Evolutionary conservation across 1,284 basidiomycete species (phyloP), one percentile per base, ranked within the genome.

Genomic region (Malassezia japonica): DNA sequence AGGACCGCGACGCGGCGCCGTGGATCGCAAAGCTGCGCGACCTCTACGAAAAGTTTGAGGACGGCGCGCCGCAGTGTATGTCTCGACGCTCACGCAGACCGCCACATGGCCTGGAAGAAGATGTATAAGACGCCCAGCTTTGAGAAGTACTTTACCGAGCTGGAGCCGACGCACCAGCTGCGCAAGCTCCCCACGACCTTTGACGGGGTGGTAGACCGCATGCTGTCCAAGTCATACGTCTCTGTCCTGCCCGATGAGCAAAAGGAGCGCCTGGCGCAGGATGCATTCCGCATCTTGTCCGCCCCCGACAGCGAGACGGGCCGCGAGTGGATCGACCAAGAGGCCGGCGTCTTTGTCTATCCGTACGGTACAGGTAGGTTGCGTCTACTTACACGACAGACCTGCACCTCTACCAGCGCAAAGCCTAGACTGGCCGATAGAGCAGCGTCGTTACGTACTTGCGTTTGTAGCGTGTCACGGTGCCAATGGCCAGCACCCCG

Each of bases 401-500:
- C 35, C 27, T 49, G 18, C 16, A 36, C 29, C 15, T 49, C 21
- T 43, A 41, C 16, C 48, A 40, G 16, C 48, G 48, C 18, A 41
- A 21, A 32, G 45, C 46, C 32, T 50, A 46, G 32, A 52, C 50
- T 1, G 50, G 46, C 7, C 43, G 42, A 28, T 48, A 45, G n/a
- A 49, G 38, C 31, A 57, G 37, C 10, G 43, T 56, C 23, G 48
- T 47, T 6, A 49, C 48, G 28, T 50, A 49, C 43, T 98, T 98
- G 76, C 87, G 82, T 75, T 83, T 79, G 77, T 96, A 98, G 67
- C 92, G 78, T 37, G 86, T 91, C 47, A 92, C 95, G 46, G 84
- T 89, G 13, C 86, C 91, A 1, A 96, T 89, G 31, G 90, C 90
- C 37, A 98, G 76, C 38, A 92, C 88, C 3, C 90, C 90, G 71